phyloP scores from a whole-genome alignment of 257 asterid species.

The Ligustrum vulgare region DNA sequence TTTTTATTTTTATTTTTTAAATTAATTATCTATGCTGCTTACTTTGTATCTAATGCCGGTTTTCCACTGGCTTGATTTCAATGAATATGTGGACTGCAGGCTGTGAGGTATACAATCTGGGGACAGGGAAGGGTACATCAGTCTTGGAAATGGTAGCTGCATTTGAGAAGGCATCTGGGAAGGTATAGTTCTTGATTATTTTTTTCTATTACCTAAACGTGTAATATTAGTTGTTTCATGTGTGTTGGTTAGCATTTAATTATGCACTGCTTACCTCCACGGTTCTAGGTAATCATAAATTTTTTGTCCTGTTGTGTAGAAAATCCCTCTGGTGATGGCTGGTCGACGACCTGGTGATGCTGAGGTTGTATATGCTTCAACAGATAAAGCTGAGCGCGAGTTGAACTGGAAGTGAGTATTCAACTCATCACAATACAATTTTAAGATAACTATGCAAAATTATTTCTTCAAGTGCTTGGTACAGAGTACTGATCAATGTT shows the following conservation, averaged over 20 bases:
- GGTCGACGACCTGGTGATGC: slow-evolving; percentile 91
- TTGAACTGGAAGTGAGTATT: slow-evolving; percentile 81
- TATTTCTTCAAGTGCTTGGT: neutral
- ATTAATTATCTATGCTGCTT: neutral
- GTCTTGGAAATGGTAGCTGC: slow-evolving; percentile 61
- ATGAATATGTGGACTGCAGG: slow-evolving; percentile 27
- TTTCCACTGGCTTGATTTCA: neutral
- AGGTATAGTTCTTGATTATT: slow-evolving; percentile 29
- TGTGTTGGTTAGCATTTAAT: neutral
- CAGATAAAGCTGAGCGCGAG: slow-evolving; percentile 68
- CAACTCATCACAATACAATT: neutral
- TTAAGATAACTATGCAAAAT: neutral
- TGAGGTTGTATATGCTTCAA: slow-evolving; percentile 71
- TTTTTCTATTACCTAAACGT: too few species aligned
- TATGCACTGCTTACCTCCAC: neutral
- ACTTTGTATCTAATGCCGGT: neutral
- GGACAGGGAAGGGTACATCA: slow-evolving; percentile 59
- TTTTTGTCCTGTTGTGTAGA: slow-evolving; percentile 30
- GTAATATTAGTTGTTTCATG: neutral
- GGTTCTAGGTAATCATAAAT: neutral
- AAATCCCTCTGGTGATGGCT: slow-evolving; percentile 72
- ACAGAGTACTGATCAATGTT: neutral
- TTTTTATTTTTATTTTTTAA: neutral
- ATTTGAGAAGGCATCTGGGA: slow-evolving; percentile 59
- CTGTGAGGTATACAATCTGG: slow-evolving; percentile 56